Evolutionary conservation across 2,329 filamentous ascomycete genomes (phyloP).

Genomic region (Aspergillus thermomutatus): DNA sequence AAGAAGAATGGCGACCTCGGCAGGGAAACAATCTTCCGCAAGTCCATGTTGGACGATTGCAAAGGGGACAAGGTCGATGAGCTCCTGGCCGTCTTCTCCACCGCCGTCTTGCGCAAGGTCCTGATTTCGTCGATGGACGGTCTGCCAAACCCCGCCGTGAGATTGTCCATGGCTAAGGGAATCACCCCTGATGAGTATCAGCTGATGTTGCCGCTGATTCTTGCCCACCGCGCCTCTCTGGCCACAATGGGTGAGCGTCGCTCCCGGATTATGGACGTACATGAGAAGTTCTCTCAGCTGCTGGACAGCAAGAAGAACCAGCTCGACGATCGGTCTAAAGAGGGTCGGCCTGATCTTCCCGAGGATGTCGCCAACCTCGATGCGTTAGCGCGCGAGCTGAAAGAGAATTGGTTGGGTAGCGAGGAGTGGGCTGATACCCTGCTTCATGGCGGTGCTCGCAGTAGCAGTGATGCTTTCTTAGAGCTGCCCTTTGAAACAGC

Average conservation of each 20-base stretch:
- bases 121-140: slow-evolving; percentile 43
- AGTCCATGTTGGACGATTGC: slow-evolving; percentile 96
- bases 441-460: slow-evolving; percentile 61
- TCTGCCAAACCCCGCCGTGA: slow-evolving; percentile 50
- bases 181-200: slow-evolving; percentile 33
- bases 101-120: slow-evolving; percentile 71
- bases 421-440: slow-evolving; percentile 70
- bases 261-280: slow-evolving; percentile 56
- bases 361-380: slow-evolving; percentile 43
- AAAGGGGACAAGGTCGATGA: slow-evolving; percentile 89
- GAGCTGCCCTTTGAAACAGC: slow-evolving; percentile 65
- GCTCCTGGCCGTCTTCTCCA: slow-evolving; percentile 77
- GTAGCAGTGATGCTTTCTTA: slow-evolving; percentile 61
- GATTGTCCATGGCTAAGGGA: slow-evolving; percentile 52
- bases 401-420: slow-evolving; percentile 73
- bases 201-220: slow-evolving; percentile 60
- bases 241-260: slow-evolving; percentile 58
- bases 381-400: slow-evolving; percentile 47
- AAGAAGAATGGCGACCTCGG: slow-evolving; percentile 86
- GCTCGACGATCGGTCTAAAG: slow-evolving; percentile 40
- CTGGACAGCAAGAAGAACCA: slow-evolving; percentile 62
- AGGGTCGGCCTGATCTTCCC: slow-evolving; percentile 14
- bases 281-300: slow-evolving; percentile 61
- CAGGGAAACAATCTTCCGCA: slow-evolving; percentile 75
- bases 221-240: slow-evolving; percentile 71